These are phyloP conservation scores for Galeopsis tetrahit DNA, from an alignment of 257 asterid species.

Conservation along the genomic window DNA sequence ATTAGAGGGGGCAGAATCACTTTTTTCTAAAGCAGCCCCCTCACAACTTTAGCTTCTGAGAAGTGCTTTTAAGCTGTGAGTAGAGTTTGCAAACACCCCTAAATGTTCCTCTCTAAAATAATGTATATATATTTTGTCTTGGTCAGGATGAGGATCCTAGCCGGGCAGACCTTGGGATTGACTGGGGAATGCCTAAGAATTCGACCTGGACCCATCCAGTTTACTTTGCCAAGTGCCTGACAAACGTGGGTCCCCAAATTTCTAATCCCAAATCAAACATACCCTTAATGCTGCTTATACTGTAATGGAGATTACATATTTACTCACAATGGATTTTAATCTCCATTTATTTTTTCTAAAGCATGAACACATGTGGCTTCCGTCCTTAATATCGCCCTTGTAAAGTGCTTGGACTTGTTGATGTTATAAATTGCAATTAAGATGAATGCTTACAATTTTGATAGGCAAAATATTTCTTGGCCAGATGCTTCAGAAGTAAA, in stretches of 20 bases:
- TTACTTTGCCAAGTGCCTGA: conserved; percentile 80
- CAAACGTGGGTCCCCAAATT: conserved; percentile 49
- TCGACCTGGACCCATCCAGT: conserved; percentile 66
- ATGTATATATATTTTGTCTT: conserved; percentile 24
- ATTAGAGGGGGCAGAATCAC: too few species aligned
- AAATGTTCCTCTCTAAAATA: conserved; percentile 8
- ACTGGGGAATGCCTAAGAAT: conserved; percentile 68
- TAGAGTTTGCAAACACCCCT: background rate
- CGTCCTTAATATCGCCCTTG: conserved; percentile 15
- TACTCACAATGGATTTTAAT: background rate
- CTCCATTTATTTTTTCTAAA: background rate
- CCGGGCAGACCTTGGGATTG: conserved; percentile 41
- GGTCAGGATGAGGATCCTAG: conserved; percentile 60
- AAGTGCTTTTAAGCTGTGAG: too few species aligned
- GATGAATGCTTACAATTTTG: conserved; percentile 15
- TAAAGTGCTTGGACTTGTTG: conserved; percentile 20
- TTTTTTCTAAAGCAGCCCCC: too few species aligned
- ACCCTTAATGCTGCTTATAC: background rate
- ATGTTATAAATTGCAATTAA: conserved; percentile 18
- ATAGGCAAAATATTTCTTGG: background rate
- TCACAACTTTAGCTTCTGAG: too few species aligned
- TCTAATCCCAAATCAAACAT: too few species aligned
- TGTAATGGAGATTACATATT: conserved; percentile 14
- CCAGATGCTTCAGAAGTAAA: conserved; percentile 10
- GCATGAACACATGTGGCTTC: conserved; percentile 19